phyloP scores from a whole-genome alignment of 805 yeast species.

The Cyberlindnera euphorbiae region DNA sequence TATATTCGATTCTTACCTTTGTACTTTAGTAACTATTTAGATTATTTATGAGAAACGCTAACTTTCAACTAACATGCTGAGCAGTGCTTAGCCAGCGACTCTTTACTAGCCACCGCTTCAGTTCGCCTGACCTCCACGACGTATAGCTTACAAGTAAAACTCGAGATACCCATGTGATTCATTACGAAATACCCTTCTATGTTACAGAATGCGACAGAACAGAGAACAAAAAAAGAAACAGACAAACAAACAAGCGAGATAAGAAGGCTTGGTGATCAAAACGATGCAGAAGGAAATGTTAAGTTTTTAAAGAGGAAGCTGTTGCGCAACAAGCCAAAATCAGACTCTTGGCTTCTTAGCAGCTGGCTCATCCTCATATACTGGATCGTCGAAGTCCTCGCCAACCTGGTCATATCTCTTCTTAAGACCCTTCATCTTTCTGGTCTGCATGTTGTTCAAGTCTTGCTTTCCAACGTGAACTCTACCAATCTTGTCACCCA shows the following conservation, averaged over 20 bases:
- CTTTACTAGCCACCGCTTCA: no score
- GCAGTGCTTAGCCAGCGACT: no score
- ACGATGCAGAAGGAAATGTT: no score
- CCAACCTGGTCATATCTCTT: conserved; percentile 70
- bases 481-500: conserved; percentile 97
- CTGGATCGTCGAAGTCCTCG: conserved; percentile 46
- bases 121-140: no score
- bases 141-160: no score
- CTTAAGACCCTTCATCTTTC: conserved; percentile 98
- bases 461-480: conserved; percentile 96
- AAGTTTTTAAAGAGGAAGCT: no score
- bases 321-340: no score
- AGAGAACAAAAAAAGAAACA: not conserved
- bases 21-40: not conserved
- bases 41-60: no score
- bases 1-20: not conserved
- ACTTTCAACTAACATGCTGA: no score
- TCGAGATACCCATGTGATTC: conserved; percentile 1
- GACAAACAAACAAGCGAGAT: not conserved
- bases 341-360: conserved; percentile 25
- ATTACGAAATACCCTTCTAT: conserved; percentile 3
- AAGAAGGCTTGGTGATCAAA: no score
- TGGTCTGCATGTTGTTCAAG: conserved; percentile 81
- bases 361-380: conserved; percentile 37
- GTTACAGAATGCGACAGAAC: conserved; percentile 3